These are phyloP conservation scores for Tolypocladium paradoxum DNA, from an alignment of 2,329 filamentous ascomycete species.

Conservation along the genomic window DNA sequence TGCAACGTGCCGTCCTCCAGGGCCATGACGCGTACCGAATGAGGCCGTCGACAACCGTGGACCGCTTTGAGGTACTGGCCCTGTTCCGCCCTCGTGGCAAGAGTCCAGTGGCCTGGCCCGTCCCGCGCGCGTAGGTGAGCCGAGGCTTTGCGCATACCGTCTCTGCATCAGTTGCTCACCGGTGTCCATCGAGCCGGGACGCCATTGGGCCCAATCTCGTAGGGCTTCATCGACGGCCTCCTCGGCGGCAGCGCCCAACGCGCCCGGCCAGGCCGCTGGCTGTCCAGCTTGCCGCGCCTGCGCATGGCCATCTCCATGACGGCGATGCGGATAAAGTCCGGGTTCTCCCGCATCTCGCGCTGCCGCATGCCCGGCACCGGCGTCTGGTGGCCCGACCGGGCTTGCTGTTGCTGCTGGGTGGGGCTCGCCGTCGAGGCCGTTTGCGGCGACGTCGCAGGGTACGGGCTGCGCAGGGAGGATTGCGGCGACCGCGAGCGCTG, in stretches of 20 bases:
- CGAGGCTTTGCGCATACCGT: neutral
- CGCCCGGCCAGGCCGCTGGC: slow-evolving; percentile 55
- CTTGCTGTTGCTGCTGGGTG: slow-evolving; percentile 10
- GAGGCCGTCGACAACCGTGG: too few species aligned
- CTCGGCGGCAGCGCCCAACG: slow-evolving; percentile 58
- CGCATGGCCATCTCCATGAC: slow-evolving; percentile 67
- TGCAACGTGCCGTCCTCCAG: neutral
- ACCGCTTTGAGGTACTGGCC: neutral
- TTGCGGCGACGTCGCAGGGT: slow-evolving; percentile 19
- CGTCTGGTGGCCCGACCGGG: slow-evolving; percentile 6
- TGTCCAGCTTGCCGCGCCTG: slow-evolving; percentile 53
- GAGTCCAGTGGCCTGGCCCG: neutral
- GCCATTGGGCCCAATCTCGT: slow-evolving; percentile 46
- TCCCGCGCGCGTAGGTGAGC: neutral
- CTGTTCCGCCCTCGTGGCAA: neutral
- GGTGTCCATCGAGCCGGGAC: slow-evolving; percentile 50
- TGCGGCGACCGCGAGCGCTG: slow-evolving; percentile 33
- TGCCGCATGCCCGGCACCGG: slow-evolving; percentile 41
- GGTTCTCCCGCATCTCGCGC: slow-evolving; percentile 58
- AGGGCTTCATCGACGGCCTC: slow-evolving; percentile 40
- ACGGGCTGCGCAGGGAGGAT: slow-evolving; percentile 18
- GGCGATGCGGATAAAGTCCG: slow-evolving; percentile 59
- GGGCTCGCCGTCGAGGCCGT: slow-evolving; percentile 20
- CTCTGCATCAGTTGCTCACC: slow-evolving; percentile 12
- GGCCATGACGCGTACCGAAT: neutral